These are phyloP conservation scores for Lepidium aucheri DNA, from an alignment of 345 rosid species.

Conservation along the genomic window DNA sequence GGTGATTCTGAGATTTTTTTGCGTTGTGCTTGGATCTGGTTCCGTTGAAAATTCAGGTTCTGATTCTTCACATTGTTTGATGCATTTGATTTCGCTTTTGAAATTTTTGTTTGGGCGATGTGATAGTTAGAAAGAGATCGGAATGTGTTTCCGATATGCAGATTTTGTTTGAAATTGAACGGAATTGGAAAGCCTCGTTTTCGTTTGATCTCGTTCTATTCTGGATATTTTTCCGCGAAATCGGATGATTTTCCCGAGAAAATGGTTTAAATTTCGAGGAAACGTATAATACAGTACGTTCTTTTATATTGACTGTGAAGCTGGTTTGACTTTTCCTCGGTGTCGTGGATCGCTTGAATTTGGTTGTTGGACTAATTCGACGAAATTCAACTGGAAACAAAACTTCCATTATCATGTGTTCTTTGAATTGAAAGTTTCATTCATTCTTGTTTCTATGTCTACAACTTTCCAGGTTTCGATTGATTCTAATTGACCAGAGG, in stretches of 20 bases:
- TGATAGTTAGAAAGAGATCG: constrained; percentile 9
- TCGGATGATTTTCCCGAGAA: constrained; percentile 9
- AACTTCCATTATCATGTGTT: not conserved
- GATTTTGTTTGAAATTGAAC: not conserved
- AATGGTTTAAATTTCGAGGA: not conserved
- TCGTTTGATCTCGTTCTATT: not conserved
- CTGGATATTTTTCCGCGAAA: not conserved
- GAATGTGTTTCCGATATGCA: not conserved
- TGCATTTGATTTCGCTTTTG: not conserved
- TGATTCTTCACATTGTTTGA: constrained; percentile 4
- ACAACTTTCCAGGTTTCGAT: constrained; percentile 10
- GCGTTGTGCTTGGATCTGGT: constrained; percentile 17
- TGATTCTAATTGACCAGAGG: not conserved
- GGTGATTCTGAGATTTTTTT: not conserved
- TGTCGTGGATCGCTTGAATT: not conserved
- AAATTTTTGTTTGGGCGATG: not conserved
- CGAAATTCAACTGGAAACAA: not conserved
- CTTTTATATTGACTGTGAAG: not conserved
- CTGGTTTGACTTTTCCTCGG: constrained; percentile 14
- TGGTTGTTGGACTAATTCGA: constrained; percentile 1
- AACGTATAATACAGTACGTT: too few species aligned
- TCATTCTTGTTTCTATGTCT: constrained; percentile 3
- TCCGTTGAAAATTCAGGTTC: constrained; percentile 6
- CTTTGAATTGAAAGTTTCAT: not conserved
- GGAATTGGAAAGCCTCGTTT: not conserved